Evolutionary conservation across 805 yeast species (phyloP).

Genomic region (Metschnikowia similis): DNA sequence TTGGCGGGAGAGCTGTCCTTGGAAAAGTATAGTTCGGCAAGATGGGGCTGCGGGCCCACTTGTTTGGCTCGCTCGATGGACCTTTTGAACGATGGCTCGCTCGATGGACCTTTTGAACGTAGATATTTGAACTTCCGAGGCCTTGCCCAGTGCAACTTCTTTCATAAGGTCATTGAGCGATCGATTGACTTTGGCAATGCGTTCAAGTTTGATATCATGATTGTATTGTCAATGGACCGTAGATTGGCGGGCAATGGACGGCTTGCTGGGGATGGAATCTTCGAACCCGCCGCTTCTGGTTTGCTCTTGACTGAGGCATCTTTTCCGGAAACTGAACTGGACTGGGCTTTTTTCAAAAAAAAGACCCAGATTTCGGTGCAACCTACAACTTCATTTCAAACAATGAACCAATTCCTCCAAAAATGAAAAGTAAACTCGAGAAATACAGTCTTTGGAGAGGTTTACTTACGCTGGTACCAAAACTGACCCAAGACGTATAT

Average conservation of each 20-base stretch:
- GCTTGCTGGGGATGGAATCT: neutral
- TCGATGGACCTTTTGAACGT: constrained; percentile 79
- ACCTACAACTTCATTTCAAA: too few species aligned
- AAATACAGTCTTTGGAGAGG: too few species aligned
- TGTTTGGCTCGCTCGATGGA: too few species aligned
- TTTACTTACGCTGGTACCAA: too few species aligned
- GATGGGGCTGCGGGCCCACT: constrained; percentile 57
- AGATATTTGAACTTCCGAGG: constrained; percentile 64
- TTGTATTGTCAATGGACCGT: constrained; percentile 62
- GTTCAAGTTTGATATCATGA: constrained; percentile 82
- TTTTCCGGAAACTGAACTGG: neutral
- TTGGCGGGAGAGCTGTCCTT: constrained; percentile 17
- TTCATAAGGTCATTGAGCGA: constrained; percentile 71
- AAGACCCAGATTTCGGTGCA: too few species aligned
- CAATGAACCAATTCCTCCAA: too few species aligned
- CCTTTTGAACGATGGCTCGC: too few species aligned
- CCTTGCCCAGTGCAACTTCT: constrained; percentile 79
- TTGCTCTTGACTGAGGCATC: neutral
- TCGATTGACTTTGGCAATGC: constrained; percentile 74
- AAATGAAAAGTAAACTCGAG: too few species aligned
- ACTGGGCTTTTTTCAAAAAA: neutral
- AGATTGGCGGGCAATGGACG: constrained; percentile 27
- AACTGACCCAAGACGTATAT: too few species aligned
- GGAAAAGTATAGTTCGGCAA: constrained; percentile 26
- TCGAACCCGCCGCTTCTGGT: neutral